A percentile compares a stretch with the other conserved stretches of the same genome.
These are phyloP conservation scores for Acacia melanoxylon DNA, from an alignment of 306 rosid species.

Conservation along the genomic window DNA sequence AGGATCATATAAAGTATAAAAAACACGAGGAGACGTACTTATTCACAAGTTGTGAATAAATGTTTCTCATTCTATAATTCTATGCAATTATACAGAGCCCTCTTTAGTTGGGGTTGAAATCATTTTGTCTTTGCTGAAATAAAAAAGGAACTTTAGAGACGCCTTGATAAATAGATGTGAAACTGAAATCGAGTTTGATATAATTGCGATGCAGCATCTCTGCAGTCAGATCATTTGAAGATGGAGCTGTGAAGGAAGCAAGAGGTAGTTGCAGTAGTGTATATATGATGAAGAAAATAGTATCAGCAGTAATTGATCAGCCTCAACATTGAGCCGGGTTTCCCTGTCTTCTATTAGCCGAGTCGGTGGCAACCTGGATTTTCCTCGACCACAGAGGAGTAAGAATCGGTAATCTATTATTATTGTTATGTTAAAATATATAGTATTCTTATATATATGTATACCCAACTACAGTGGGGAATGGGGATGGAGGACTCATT, in stretches of 20 bases:
- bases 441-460: constrained; percentile 32
- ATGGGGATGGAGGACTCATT: constrained; percentile 36
- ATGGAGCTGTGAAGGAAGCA: constrained; percentile 75
- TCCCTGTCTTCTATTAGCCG: constrained; percentile 48
- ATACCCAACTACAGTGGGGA: constrained; percentile 38
- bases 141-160: not conserved
- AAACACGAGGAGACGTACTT: not conserved
- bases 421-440: constrained; percentile 19
- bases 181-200: constrained; percentile 14
- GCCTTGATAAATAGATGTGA: not conserved
- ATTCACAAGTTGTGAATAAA: not conserved
- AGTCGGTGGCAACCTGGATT: constrained; percentile 50
- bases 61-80: not conserved
- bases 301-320: constrained; percentile 46
- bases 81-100: not conserved
- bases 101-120: not conserved
- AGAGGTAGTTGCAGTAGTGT: constrained; percentile 53
- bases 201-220: constrained; percentile 59
- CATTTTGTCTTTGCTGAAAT: constrained; percentile 12
- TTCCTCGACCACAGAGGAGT: constrained; percentile 50
- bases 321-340: constrained; percentile 48
- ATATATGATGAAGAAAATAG: constrained; percentile 62
- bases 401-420: constrained; percentile 49
- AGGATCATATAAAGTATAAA: not conserved
- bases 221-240: constrained; percentile 83